Conservation (phyloP, 192 early-diverging fungal genomes). For the Chytriomyces hyalinus region DNA sequence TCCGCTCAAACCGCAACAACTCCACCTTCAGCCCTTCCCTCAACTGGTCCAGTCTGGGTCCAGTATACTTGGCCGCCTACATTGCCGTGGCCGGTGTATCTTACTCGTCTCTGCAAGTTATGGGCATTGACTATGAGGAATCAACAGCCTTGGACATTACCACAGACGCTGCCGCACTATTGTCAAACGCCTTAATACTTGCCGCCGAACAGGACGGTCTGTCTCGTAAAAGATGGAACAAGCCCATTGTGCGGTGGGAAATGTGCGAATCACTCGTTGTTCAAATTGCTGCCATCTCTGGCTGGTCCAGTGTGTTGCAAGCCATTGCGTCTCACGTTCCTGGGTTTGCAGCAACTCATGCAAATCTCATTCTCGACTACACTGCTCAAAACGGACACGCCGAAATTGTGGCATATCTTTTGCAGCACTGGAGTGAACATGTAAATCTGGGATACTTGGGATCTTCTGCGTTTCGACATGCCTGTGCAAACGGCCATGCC, state of each 20-base stretch:
- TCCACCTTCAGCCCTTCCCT: not conserved
- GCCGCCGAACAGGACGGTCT: not conserved
- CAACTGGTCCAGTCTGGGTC: not conserved
- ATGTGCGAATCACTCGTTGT: slow-evolving; percentile 6
- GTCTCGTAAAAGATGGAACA: not conserved
- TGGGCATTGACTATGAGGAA: slow-evolving; percentile 21
- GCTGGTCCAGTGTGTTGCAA: slow-evolving; percentile 9
- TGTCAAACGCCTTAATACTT: not conserved
- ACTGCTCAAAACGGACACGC: slow-evolving; percentile 9
- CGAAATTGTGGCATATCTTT: not conserved
- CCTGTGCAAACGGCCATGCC: slow-evolving; percentile 9
- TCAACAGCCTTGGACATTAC: not conserved
- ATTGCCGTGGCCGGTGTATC: slow-evolving; percentile 4
- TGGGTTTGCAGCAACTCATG: not conserved
- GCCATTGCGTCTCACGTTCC: not conserved
- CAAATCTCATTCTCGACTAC: not conserved
- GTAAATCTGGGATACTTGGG: not conserved
- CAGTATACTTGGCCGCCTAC: slow-evolving; percentile 2
- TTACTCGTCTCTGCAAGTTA: slow-evolving; percentile 6
- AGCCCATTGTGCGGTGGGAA: not conserved
- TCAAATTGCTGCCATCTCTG: slow-evolving; percentile 18
- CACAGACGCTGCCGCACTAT: not conserved
- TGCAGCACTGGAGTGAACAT: not conserved
- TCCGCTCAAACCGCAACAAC: not conserved
- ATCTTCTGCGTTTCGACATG: slow-evolving; percentile 15